phyloP scores from a whole-genome alignment of 2,329 filamentous ascomycete genomes.

The Mycogone perniciosa region DNA sequence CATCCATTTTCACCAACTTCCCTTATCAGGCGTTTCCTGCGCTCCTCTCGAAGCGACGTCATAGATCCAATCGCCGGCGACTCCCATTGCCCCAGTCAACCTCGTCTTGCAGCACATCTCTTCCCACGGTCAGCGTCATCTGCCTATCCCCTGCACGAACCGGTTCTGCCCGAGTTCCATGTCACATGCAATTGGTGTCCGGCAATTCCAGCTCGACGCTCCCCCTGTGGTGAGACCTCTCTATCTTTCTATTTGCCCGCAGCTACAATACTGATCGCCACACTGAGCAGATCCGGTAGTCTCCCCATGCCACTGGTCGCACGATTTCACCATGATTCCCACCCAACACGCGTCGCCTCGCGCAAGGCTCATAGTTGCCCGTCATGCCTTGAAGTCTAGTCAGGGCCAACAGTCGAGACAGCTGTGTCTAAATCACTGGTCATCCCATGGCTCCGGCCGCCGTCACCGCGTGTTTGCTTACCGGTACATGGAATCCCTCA shows the following conservation, averaged over 20 bases:
- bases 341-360: constrained; percentile 23
- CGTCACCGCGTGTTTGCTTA: constrained; percentile 38
- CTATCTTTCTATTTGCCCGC: too few relatives aligned
- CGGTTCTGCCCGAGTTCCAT: constrained; percentile 14
- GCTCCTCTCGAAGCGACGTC: neutral
- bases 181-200: constrained; percentile 12
- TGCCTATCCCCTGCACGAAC: constrained; percentile 4
- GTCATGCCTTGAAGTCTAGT: constrained; percentile 7
- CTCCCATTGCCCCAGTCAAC: neutral
- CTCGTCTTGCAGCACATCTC: neutral
- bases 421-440: constrained; percentile 46
- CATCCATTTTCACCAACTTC: neutral
- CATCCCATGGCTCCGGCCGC: constrained; percentile 35
- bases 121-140: neutral
- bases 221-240: neutral
- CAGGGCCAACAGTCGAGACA: constrained; percentile 27
- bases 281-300: constrained; percentile 6
- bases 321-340: constrained; percentile 20
- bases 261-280: too few relatives aligned
- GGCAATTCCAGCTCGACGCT: constrained; percentile 10
- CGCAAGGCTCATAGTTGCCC: constrained; percentile 21
- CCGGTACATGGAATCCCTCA: constrained; percentile 40
- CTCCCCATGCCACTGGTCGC: constrained; percentile 1
- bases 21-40: neutral
- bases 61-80: neutral